Evolutionary conservation across 257 asterid species (phyloP).

Genomic region (Parsonsia alboflavescens): DNA sequence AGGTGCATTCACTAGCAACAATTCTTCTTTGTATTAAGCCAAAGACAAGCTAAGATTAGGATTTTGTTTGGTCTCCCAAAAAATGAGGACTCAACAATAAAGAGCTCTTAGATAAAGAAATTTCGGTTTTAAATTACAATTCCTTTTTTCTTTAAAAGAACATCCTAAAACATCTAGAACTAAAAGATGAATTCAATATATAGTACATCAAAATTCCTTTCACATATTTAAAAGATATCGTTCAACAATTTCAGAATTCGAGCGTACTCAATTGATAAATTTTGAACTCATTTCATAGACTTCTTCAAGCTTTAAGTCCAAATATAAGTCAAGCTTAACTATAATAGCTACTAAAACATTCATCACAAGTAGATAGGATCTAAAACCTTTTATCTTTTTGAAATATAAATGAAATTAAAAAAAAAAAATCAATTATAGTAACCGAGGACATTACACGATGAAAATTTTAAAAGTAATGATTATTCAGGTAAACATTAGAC

Average conservation of each 20-base stretch:
- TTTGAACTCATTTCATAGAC: neutral
- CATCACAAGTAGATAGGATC: neutral
- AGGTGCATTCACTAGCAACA: neutral
- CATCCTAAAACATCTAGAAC: neutral
- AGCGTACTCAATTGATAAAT: neutral
- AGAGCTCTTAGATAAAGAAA: neutral
- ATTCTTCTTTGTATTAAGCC: neutral
- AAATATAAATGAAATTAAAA: neutral
- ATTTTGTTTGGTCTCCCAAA: neutral
- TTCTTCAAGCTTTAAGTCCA: neutral
- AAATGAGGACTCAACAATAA: neutral
- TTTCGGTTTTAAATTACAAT: neutral
- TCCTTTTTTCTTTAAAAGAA: neutral
- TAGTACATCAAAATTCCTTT: neutral
- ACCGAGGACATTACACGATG: neutral
- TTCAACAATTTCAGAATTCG: neutral
- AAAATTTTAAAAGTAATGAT: neutral
- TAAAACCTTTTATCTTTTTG: neutral
- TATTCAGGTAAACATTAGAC: neutral
- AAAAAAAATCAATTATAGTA: neutral
- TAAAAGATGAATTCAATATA: neutral
- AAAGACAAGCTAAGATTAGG: neutral
- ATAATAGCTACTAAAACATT: neutral
- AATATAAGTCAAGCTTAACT: neutral
- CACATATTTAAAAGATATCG: no score